Evolutionary conservation across 1,284 basidiomycete species (phyloP).

Genomic region (Cutaneotrichosporon cutaneum): DNA sequence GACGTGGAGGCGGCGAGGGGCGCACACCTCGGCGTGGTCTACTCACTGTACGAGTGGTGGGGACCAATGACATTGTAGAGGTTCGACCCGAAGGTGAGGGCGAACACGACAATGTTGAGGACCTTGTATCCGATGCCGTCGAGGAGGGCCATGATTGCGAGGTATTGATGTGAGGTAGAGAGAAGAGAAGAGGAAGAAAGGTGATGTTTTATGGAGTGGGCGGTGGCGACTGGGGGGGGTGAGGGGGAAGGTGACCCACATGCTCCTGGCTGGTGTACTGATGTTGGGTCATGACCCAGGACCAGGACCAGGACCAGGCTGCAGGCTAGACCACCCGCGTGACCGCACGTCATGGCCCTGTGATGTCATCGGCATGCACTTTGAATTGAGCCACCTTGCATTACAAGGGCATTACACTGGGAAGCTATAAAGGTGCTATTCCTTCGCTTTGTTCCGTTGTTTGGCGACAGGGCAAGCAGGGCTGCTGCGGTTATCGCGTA

Average conservation of each 20-base stretch:
- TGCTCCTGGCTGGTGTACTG: too few relatives aligned
- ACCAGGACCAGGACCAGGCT: too few relatives aligned
- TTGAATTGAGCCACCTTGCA: too few relatives aligned
- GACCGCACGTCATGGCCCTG: neutral
- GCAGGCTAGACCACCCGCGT: neutral
- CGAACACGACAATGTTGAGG: slow-evolving; percentile 62
- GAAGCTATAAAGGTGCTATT: too few relatives aligned
- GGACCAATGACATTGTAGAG: slow-evolving; percentile 73
- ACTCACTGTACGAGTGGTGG: slow-evolving; percentile 57
- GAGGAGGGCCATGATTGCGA: slow-evolving; percentile 35
- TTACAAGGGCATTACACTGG: too few relatives aligned
- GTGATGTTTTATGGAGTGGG: neutral
- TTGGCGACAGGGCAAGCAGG: too few relatives aligned
- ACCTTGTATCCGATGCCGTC: slow-evolving; percentile 66
- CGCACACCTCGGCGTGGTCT: neutral
- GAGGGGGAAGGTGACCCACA: too few relatives aligned
- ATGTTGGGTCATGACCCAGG: too few relatives aligned
- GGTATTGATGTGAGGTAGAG: neutral
- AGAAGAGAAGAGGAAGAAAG: slow-evolving; percentile 11
- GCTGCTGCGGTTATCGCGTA: too few relatives aligned
- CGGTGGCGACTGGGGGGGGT: neutral
- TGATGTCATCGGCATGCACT: neutral
- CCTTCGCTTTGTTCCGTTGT: too few relatives aligned
- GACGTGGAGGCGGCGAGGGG: neutral
- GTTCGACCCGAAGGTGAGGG: slow-evolving; percentile 18